Base-by-base conservation (phyloP, 306 rosid species). In the Gynostemma pentaphyllum region DNA sequence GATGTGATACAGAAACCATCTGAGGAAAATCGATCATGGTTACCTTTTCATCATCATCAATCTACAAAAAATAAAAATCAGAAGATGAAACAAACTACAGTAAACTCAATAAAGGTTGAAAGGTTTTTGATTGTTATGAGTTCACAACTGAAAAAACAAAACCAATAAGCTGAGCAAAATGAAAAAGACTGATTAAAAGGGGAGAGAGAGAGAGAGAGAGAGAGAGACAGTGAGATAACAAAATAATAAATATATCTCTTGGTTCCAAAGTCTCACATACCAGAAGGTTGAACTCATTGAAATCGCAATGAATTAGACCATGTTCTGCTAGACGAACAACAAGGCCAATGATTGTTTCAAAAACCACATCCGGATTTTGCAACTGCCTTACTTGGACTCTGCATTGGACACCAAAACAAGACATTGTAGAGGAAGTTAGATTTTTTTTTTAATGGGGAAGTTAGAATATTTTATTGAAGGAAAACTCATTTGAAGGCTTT, bases 261-360 rank as follows among this genome's bases (percentile, higher is more conserved):
- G 5, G 5, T 34, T 19, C 18, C 32, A n/a, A 45, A 29, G 37
- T 49, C 44, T 69, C 11, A 32, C 75, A 61, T 84, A 91, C 98
- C 96, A 91, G 85, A 71, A 91, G 80, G 79, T 91, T 91, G 72
- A 91, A 91, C 63, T 91, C 95, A 64, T 91, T 91, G 67, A 88
- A 91, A 80, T 91, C 98, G 24, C 98, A 91, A 70, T 91, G 98
- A 71, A 91, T 91, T 68, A 91, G 89, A 64, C 98, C 96, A 64
- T 88, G 85, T 53, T 91, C 96, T 9, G 98, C 98, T 50, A 88
- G 70, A 59, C 86, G 86, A 79, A 88, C 81, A 68, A 88, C 83
- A 52, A 82, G 68, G 46, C 88, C 89, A 65, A 88, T 45, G 72
- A 88, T 85, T 45, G 83, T 80, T 73, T 88, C 95, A 71, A 92